phyloP scores from a whole-genome alignment of 371 early-diverging fungal genomes.

The Mucor racemosus region DNA sequence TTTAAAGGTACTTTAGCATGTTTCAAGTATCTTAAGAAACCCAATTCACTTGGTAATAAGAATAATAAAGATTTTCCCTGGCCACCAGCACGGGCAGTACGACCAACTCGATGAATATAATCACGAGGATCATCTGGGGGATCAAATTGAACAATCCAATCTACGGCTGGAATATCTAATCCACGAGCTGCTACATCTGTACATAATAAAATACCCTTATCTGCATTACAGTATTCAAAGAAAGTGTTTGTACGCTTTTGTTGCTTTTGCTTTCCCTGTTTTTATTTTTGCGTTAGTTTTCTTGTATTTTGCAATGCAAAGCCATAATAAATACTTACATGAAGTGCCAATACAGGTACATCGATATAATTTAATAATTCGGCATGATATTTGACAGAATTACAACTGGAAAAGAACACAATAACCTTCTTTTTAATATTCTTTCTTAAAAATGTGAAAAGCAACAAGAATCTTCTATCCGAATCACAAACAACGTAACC shows the following conservation, averaged over 20 bases:
- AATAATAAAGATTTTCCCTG: constrained; percentile 94
- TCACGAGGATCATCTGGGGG: constrained; percentile 98
- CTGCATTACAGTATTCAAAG: constrained; percentile 95
- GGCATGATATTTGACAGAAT: constrained; percentile 94
- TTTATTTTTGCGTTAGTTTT: neutral
- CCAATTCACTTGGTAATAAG: constrained; percentile 94
- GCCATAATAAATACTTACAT: constrained; percentile 54
- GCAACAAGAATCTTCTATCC: constrained; percentile 90
- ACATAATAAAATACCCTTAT: constrained; percentile 88
- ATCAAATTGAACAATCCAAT: constrained; percentile 99
- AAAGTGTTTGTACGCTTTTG: constrained; percentile 95
- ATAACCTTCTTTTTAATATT: constrained; percentile 96
- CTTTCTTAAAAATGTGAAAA: constrained; percentile 94
- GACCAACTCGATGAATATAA: constrained; percentile 98
- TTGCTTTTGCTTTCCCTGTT: constrained; percentile 90
- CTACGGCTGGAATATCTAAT: constrained; percentile 97
- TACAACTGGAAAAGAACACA: constrained; percentile 96
- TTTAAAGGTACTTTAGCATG: constrained; percentile 94
- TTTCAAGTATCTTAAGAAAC: constrained; percentile 85
- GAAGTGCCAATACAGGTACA: constrained; percentile 93
- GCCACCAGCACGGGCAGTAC: constrained; percentile 95
- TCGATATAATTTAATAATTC: constrained; percentile 97
- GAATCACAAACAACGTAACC: constrained; percentile 94
- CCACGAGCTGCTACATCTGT: constrained; percentile 99
- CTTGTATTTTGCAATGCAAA: neutral